A percentile compares a stretch with the other conserved stretches of the same genome.
Conservation (phyloP, 1,139 yeast species). For the Suhomyces ambrosiae region DNA sequence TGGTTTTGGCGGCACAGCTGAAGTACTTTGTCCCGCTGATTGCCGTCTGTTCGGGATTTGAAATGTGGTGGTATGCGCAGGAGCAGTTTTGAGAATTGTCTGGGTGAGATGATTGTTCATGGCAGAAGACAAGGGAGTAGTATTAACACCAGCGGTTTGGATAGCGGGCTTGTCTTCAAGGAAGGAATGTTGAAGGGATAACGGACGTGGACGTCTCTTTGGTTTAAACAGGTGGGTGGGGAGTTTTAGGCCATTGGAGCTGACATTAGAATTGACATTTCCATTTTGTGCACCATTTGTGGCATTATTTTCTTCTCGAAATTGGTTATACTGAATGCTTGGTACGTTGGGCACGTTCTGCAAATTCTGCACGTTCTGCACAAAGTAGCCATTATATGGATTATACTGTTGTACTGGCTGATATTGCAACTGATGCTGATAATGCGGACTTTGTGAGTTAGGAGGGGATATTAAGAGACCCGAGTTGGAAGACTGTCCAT, state of each 20-base stretch:
- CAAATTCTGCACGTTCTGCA: not conserved
- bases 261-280: not conserved
- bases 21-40: constrained; percentile 3
- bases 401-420: constrained; percentile 2
- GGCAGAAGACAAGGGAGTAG: constrained; percentile 6
- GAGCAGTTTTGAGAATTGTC: constrained; percentile 22
- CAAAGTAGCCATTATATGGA: constrained; percentile 1
- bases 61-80: constrained; percentile 20
- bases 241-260: constrained; percentile 19
- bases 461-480: constrained; percentile 25
- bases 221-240: constrained; percentile 40
- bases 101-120: constrained; percentile 3
- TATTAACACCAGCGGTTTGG: constrained; percentile 9
- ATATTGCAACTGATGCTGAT: constrained; percentile 9
- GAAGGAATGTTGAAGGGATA: constrained; percentile 41
- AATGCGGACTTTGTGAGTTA: constrained; percentile 21
- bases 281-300: too few relatives aligned
- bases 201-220: constrained; percentile 46
- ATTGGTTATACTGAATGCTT: not conserved
- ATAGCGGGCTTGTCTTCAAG: constrained; percentile 12
- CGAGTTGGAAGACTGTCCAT: constrained; percentile 1
- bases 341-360: not conserved
- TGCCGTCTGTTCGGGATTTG: constrained; percentile 8
- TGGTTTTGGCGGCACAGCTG: constrained; percentile 1
- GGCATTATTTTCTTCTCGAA: not conserved